Evolutionary conservation across 371 early-diverging fungal genomes (phyloP), one percentile per base, ranked within the genome.

Genomic region (Mortierella sp.): DNA sequence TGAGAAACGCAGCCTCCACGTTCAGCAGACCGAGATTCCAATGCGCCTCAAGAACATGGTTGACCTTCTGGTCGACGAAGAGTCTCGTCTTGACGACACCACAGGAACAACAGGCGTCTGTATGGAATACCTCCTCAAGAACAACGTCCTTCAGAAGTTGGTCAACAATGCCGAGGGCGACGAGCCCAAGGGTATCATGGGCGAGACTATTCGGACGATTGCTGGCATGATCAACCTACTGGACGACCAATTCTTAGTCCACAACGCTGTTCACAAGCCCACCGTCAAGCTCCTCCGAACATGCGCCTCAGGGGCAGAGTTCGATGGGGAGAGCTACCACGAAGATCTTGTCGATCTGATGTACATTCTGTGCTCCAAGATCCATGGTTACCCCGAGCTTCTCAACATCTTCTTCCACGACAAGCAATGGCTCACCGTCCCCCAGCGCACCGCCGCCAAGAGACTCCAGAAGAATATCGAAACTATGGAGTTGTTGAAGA

Each of bases 361-460:
- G 91, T 97, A 97, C 79, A 94, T 94, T 72, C 92, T 98, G 37
- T 95, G 97, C 78, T 93, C 94, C 70, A 98, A 98, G 88, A 97
- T 98, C 70, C 95, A 96, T 71, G 97, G 96, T 43, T 95, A 93
- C 79, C 97, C 97, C 0, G 95, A 93, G 71, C 90, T 98, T 67
- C 90, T 98, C 55, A 93, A 95, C 82, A 95, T 98, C 69, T 98
- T 98, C 75, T 98, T 98, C 80, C 95, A 94, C 79, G 96, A 97
- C 87, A 92, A 91, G 43, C 91, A 90, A 73, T 95, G 96, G 96
- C 87, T 96, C 11, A 91, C 91, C 0, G 93, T 91, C 2, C 93
- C 94, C 0, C 92, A 93, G 76, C 91, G 91, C 34, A 75, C 75
- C 21, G 73, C 82, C 19, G 57, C 78, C 13, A 71, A 64, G 50